These are phyloP conservation scores for Trichoderma sp. DNA, from an alignment of 2,329 filamentous ascomycete genomes.

Conservation along the genomic window DNA sequence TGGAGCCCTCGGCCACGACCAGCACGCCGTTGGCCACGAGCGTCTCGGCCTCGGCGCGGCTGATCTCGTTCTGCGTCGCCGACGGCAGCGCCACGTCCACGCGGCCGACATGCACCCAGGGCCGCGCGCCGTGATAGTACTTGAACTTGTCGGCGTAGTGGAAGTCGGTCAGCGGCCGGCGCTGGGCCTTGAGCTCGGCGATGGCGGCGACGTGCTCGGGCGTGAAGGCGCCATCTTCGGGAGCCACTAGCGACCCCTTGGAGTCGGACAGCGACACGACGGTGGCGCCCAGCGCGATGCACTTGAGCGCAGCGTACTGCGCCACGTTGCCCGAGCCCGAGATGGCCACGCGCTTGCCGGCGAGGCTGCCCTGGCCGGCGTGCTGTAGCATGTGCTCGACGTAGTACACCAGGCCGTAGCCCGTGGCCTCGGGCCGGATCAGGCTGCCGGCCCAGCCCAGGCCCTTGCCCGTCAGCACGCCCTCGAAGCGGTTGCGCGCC, in stretches of 20 bases:
- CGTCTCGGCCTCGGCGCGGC: constrained; percentile 81
- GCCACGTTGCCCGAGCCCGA: constrained; percentile 98
- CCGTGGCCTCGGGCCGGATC: constrained; percentile 96
- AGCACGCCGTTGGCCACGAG: constrained; percentile 75
- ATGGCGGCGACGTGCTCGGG: constrained; percentile 78
- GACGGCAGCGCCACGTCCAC: constrained; percentile 91
- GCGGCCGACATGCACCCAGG: constrained; percentile 86
- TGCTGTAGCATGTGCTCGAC: constrained; percentile 94
- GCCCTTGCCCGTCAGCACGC: constrained; percentile 95
- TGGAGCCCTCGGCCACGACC: constrained; percentile 94
- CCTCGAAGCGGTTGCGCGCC: constrained; percentile 88
- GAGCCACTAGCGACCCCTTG: constrained; percentile 79
- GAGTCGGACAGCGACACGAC: constrained; percentile 94
- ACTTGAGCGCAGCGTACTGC: constrained; percentile 95
- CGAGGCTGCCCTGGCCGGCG: constrained; percentile 81
- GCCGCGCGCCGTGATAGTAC: constrained; percentile 84
- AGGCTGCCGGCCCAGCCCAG: constrained; percentile 87
- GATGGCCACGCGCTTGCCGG: constrained; percentile 91
- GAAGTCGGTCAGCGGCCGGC: constrained; percentile 77
- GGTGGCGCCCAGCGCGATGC: constrained; percentile 90
- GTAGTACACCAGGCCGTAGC: constrained; percentile 96
- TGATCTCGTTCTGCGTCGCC: constrained; percentile 98
- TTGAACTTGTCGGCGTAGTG: constrained; percentile 68
- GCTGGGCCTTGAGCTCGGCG: constrained; percentile 81
- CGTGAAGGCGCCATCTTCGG: constrained; percentile 70